Base-by-base conservation (phyloP, 2,329 filamentous ascomycete species). In the Alternaria ventricosa region DNA sequence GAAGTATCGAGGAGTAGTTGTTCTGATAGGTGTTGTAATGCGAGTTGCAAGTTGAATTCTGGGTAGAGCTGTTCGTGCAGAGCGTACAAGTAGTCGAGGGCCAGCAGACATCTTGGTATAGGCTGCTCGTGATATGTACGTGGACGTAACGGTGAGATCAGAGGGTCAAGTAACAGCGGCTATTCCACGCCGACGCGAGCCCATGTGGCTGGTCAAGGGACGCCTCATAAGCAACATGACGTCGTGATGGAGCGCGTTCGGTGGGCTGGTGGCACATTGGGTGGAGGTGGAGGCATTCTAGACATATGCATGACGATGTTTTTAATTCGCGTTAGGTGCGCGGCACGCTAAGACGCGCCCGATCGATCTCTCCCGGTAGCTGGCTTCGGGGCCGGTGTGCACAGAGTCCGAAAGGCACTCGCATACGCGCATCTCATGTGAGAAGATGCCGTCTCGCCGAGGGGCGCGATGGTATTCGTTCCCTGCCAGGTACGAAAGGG, bases 291-390 rank as follows among this genome's bases (percentile, higher is more conserved):
- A 53, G 60, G 63, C 44, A 62, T 67, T 67, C 59, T 63, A 67
- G 51, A 61, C 61, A 65, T 67, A 73, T 70, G 65, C 54, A 73
- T 73, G 71, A 73, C 71, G 71, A 70, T 57, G 60, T 50, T 55
- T 43, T 55, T 55, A 67, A 66, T 64, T 63, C 60, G 57, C 64
- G 49, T 67, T 22, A 57, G 44, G 25, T 50, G 61, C 55, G 57
- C 65, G 60, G 62, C 68, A 62, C 57, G 64, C 70, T 65, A 70
- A 67, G 63, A 45, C 44, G 30, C 33, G 47, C 60, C 23, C 51
- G 63, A 61, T 57, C 49, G 56, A 45, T 53, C 47, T 36, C 18
- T 36, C 15, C 20, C 25, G 33, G 12, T 25, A 50, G 56, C 61
- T 27, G 56, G 30, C 53, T 33, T n/a, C 27, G 57, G 57, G 41